Conservation (phyloP, 2,329 filamentous ascomycete genomes). For the Trichophyton rubrum region DNA sequence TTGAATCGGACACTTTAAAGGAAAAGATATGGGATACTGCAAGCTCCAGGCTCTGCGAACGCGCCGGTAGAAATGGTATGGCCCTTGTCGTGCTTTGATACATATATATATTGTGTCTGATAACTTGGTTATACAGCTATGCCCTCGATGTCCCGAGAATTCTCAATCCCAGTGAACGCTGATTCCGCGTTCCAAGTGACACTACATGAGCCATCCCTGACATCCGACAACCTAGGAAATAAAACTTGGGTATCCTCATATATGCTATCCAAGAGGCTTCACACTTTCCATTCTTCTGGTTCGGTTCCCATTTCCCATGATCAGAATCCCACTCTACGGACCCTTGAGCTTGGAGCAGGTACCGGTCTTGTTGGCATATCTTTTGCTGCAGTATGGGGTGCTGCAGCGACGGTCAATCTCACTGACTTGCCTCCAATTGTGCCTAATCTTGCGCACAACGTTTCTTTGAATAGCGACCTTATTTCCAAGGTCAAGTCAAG, state of each 20-base stretch:
- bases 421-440: slow-evolving; percentile 80
- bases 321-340: slow-evolving; percentile 21
- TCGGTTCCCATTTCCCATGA: slow-evolving; percentile 21
- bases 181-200: slow-evolving; percentile 47
- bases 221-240: slow-evolving; percentile 73
- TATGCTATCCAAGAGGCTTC: slow-evolving; percentile 62
- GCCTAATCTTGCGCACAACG: slow-evolving; percentile 66
- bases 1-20: slow-evolving; percentile 32
- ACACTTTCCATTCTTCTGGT: slow-evolving; percentile 28
- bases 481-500: slow-evolving; percentile 45
- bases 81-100: not conserved
- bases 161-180: slow-evolving; percentile 41
- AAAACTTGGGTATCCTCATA: slow-evolving; percentile 96
- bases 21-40: slow-evolving; percentile 58
- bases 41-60: slow-evolving; percentile 66
- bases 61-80: slow-evolving; percentile 63
- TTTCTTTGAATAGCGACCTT: slow-evolving; percentile 47
- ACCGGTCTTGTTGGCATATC: slow-evolving; percentile 85
- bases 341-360: slow-evolving; percentile 75
- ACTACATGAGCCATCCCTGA: slow-evolving; percentile 76
- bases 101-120: not conserved
- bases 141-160: slow-evolving; percentile 49
- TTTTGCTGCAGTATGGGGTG: slow-evolving; percentile 56
- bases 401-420: slow-evolving; percentile 49
- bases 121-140: slow-evolving; percentile 36